Percentiles rank a stretch among this genome's conserved stretches.
Conservation (phyloP, 2,329 filamentous ascomycete species). For the Epichloe aotearoae region DNA sequence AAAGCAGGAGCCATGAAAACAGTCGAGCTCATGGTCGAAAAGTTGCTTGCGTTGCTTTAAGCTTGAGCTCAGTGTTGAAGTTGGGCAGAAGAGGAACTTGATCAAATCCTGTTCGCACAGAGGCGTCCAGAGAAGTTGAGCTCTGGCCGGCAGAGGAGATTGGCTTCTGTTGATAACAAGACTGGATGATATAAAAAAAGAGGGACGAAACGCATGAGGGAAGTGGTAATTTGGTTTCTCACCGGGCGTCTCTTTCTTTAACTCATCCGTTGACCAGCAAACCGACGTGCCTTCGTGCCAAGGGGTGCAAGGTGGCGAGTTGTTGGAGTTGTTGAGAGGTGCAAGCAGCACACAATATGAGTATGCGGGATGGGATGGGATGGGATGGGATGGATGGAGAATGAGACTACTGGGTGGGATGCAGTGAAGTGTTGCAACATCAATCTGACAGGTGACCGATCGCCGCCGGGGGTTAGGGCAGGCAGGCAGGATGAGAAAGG, state of each 20-base stretch:
- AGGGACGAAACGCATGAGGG: background rate
- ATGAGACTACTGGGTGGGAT: background rate
- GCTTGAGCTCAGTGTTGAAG: no score
- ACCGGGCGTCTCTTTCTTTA: background rate
- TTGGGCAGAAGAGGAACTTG: background rate
- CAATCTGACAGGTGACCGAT: background rate
- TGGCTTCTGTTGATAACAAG: background rate
- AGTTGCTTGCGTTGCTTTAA: background rate
- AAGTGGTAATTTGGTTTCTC: no score
- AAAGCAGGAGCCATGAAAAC: slow-evolving; percentile 4
- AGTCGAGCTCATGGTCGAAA: slow-evolving; percentile 3
- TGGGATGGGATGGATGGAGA: background rate
- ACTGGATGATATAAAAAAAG: no score
- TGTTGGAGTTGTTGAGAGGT: background rate
- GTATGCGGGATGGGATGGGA: background rate
- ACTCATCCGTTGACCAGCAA: background rate
- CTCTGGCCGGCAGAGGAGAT: slow-evolving; percentile 7
- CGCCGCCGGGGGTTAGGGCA: background rate
- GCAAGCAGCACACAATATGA: background rate
- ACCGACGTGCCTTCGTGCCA: background rate
- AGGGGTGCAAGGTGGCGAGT: background rate
- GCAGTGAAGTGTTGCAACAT: background rate
- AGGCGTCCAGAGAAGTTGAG: background rate
- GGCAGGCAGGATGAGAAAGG: background rate
- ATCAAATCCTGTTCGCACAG: background rate